Conservation (phyloP, 1,284 basidiomycete genomes). For the Coniferiporia weirii region DNA sequence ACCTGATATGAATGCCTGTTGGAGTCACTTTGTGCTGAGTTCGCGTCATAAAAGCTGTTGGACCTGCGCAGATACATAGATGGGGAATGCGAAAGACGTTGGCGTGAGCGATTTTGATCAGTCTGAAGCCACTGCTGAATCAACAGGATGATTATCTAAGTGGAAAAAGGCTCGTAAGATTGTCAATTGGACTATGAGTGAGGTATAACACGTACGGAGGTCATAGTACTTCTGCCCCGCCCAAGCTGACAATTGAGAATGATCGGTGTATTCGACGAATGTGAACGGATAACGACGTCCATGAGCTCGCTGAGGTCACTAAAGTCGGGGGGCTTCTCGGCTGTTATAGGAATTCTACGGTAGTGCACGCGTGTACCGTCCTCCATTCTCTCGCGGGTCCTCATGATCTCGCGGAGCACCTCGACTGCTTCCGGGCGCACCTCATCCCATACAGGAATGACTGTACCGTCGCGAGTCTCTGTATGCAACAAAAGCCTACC, state of each 20-base stretch:
- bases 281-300: slow-evolving; percentile 74
- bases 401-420: slow-evolving; percentile 91
- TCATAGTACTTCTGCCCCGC: slow-evolving; percentile 87
- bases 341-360: slow-evolving; percentile 87
- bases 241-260: slow-evolving; percentile 97
- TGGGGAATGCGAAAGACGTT: slow-evolving; percentile 6
- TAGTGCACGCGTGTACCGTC: slow-evolving; percentile 68
- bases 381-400: slow-evolving; percentile 39
- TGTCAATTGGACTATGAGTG: not conserved
- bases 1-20: slow-evolving; percentile 68
- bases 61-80: slow-evolving; percentile 18
- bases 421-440: slow-evolving; percentile 73
- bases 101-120: not conserved
- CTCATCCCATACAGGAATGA: slow-evolving; percentile 96
- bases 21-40: slow-evolving; percentile 25
- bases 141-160: slow-evolving; percentile 75
- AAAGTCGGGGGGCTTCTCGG: slow-evolving; percentile 69
- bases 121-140: slow-evolving; percentile 81
- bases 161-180: not conserved
- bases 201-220: slow-evolving; percentile 55
- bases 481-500: slow-evolving; percentile 88
- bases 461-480: slow-evolving; percentile 83
- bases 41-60: slow-evolving; percentile 8
- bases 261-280: slow-evolving; percentile 72
- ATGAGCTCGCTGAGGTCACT: slow-evolving; percentile 72